Percentiles rank a stretch among this genome's conserved stretches.
Evolutionary conservation across 2,329 filamentous ascomycete species (phyloP).

Genomic region (Xylaria multiplex): DNA sequence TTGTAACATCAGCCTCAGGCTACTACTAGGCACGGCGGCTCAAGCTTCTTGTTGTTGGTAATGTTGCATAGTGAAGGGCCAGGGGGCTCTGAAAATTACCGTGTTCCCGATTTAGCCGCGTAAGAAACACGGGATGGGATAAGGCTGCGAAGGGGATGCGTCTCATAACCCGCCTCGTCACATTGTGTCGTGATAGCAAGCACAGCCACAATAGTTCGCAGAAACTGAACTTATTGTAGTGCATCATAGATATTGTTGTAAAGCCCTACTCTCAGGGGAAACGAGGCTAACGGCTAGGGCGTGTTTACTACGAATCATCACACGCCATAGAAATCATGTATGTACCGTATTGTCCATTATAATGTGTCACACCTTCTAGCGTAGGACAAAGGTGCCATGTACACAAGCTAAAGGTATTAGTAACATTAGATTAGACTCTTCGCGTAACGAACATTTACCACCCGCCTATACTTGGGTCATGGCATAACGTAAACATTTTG

Average conservation of each 20-base stretch:
- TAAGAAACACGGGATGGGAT: neutral
- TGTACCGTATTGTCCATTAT: neutral
- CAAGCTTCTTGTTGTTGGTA: neutral
- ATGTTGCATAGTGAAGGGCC: neutral
- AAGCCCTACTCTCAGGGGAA: neutral
- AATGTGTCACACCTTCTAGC: no score
- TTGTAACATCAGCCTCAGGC: neutral
- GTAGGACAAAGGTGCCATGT: no score
- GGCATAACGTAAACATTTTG: neutral
- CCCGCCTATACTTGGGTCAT: no score
- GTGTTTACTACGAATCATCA: neutral
- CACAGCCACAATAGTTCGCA: neutral
- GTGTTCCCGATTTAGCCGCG: neutral
- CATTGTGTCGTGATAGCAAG: neutral
- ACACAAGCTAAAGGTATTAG: no score
- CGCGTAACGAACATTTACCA: no score
- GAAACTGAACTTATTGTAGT: no score
- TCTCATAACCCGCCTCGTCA: neutral
- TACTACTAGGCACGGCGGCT: neutral
- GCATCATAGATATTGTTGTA: neutral
- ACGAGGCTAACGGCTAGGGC: no score
- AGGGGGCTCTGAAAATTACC: no score
- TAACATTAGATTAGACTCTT: no score
- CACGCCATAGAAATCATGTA: neutral
- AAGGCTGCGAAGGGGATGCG: neutral